Base-by-base conservation (phyloP, 2,329 filamentous ascomycete genomes). In the Ascosphaera apis region DNA sequence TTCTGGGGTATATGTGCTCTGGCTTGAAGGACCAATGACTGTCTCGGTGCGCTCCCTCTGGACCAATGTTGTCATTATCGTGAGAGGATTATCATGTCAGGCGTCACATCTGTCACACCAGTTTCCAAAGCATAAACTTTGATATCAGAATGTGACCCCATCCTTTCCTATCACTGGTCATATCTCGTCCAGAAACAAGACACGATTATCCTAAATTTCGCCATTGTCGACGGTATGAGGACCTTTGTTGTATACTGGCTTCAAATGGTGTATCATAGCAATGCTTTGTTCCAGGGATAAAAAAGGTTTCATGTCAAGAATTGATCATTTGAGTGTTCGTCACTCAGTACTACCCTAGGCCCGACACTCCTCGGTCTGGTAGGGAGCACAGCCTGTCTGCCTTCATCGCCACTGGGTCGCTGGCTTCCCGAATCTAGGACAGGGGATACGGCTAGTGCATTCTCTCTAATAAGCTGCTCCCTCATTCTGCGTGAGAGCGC, bases 381-480 rank as follows among this genome's bases (percentile, higher is more conserved):
- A 6, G 27, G 27, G 27, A 4, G 27, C 27, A 30, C 27, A 13
- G 27, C 3, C 12, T 30, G 27, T 4, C n/a, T 11, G n/a, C 12
- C 27, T 13, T 30, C 4, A n/a, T 30, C 9, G n/a, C n/a, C 9
- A 6, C 12, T n/a, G n/a, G 27, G 27, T 30, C 4, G n/a, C 27
- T 30, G 27, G n/a, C 27, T 30, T 3, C n/a, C 12, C n/a, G 27
- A 4, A 4, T 30, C 27, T 4, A 3, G 27, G 12, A n/a, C 27
- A 30, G 27, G 27, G 4, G 31, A 18, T 4, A 8, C 13, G 4
- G 13, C 31, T 33, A 21, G 7, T 17, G 18, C 18, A 21, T 21
- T 21, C 15, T 33, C 31, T 9, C 31, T 33, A 13, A 34, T 17
- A 30, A 30, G 13, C 15, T 37, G 36, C 31, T 39, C 38, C 31